phyloP scores from a whole-genome alignment of 2,329 filamentous ascomycete species.

The Neonectria faginata region DNA sequence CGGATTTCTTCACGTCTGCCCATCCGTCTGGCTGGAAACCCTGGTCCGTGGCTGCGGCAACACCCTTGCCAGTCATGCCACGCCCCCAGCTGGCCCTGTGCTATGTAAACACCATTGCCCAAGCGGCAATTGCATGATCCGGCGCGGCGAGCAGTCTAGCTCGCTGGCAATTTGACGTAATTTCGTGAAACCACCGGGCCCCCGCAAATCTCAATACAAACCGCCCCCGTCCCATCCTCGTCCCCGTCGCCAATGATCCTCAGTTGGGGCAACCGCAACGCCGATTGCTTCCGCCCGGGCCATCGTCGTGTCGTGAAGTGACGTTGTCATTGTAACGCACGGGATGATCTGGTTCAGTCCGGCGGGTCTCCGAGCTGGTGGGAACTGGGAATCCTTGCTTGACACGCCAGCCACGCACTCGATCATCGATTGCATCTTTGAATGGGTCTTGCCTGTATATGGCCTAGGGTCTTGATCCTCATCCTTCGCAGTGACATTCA shows the following conservation, averaged over 20 bases:
- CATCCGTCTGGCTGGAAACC: constrained; percentile 9
- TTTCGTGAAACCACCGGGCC: constrained; percentile 17
- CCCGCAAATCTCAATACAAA: constrained; percentile 19
- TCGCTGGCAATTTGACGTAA: constrained; percentile 17
- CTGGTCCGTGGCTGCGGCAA: constrained; percentile 14
- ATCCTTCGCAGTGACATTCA: constrained; percentile 4
- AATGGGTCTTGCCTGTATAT: constrained; percentile 9
- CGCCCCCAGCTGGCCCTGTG: background rate
- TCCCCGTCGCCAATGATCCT: constrained; percentile 16
- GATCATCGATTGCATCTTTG: constrained; percentile 12
- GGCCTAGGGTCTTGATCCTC: constrained; percentile 14
- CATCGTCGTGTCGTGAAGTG: constrained; percentile 23
- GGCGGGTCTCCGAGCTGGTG: constrained; percentile 36
- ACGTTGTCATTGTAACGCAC: background rate
- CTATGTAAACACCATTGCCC: constrained; percentile 4
- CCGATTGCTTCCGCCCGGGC: constrained; percentile 16
- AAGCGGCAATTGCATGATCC: constrained; percentile 7
- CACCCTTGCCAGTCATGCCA: constrained; percentile 21
- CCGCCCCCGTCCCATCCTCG: constrained; percentile 10
- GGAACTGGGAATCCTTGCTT: constrained; percentile 13
- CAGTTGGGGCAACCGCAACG: constrained; percentile 16
- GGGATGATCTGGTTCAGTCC: background rate
- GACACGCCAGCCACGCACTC: constrained; percentile 23
- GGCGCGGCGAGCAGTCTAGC: constrained; percentile 3
- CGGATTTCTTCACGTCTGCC: constrained; percentile 1